Percentiles rank a stretch among this genome's conserved stretches.
Evolutionary conservation across 2,329 filamentous ascomycete genomes (phyloP).

Genomic region (Sphaerostilbella broomeana): DNA sequence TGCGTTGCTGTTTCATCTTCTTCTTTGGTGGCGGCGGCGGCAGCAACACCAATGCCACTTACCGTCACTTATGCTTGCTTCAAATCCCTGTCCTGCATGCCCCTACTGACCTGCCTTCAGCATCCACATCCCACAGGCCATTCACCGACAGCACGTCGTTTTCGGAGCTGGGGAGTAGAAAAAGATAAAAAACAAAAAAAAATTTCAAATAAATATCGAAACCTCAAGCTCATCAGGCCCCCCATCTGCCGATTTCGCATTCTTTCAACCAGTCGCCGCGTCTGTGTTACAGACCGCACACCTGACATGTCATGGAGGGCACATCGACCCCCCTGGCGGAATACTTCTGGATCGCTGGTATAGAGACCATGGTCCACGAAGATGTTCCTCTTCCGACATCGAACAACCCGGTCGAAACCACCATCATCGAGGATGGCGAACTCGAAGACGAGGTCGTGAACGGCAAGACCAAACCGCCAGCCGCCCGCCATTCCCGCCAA

Average conservation of each 20-base stretch:
- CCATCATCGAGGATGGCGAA: slow-evolving; percentile 58
- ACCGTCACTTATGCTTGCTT: slow-evolving; percentile 10
- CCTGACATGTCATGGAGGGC: slow-evolving; percentile 50
- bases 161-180: slow-evolving; percentile 1
- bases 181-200: slow-evolving; percentile 1
- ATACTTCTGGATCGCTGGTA: slow-evolving; percentile 70
- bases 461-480: slow-evolving; percentile 19
- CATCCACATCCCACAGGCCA: slow-evolving; percentile 12
- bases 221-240: slow-evolving; percentile 3
- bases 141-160: slow-evolving; percentile 10
- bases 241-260: background rate
- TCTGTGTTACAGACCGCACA: slow-evolving; percentile 20
- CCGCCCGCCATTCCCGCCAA: slow-evolving; percentile 54
- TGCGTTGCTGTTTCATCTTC: slow-evolving; percentile 12
- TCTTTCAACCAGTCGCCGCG: slow-evolving; percentile 1
- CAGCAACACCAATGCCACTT: slow-evolving; percentile 13
- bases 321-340: slow-evolving; percentile 61
- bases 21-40: slow-evolving; percentile 7
- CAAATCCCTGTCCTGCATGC: slow-evolving; percentile 13
- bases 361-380: slow-evolving; percentile 62
- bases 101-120: slow-evolving; percentile 13
- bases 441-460: slow-evolving; percentile 37
- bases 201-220: slow-evolving; percentile 1
- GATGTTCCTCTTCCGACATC: slow-evolving; percentile 41
- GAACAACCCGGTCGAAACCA: slow-evolving; percentile 42